Percentiles rank a stretch among this genome's conserved stretches.
These are phyloP conservation scores for Polytrichum formosum DNA, from an alignment of 225 moss, liverwort and hornwort species.

Conservation along the genomic window DNA sequence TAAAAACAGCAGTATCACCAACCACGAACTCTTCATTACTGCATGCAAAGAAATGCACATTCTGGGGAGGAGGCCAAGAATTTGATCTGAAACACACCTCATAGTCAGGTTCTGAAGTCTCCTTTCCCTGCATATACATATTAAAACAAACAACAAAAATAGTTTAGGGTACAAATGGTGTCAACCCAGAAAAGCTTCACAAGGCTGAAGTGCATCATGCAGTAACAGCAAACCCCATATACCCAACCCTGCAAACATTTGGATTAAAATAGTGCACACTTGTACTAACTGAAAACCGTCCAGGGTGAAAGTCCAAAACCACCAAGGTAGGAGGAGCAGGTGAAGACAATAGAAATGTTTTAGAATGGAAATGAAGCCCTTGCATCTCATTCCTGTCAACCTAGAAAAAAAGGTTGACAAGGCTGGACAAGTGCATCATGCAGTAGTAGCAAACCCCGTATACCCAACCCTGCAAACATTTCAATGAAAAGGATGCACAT, in stretches of 20 bases:
- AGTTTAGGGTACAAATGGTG: not conserved
- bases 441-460: no score
- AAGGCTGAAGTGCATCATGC: no score
- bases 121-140: conserved; percentile 69
- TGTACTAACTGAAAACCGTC: no score
- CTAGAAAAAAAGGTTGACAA: not conserved
- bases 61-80: not conserved
- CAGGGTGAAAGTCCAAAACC: not conserved
- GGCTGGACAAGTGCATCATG: no score
- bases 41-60: not conserved
- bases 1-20: not conserved
- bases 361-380: not conserved
- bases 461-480: not conserved
- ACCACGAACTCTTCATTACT: not conserved
- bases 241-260: not conserved
- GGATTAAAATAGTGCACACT: not conserved
- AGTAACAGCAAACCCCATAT: no score
- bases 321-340: not conserved
- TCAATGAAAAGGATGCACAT: not conserved
- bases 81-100: conserved; percentile 37
- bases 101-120: conserved; percentile 95
- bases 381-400: not conserved
- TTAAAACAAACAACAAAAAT: not conserved
- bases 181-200: not conserved
- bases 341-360: not conserved